Conservation (phyloP, 2,329 filamentous ascomycete genomes). For the Paecilomyces variotii region DNA sequence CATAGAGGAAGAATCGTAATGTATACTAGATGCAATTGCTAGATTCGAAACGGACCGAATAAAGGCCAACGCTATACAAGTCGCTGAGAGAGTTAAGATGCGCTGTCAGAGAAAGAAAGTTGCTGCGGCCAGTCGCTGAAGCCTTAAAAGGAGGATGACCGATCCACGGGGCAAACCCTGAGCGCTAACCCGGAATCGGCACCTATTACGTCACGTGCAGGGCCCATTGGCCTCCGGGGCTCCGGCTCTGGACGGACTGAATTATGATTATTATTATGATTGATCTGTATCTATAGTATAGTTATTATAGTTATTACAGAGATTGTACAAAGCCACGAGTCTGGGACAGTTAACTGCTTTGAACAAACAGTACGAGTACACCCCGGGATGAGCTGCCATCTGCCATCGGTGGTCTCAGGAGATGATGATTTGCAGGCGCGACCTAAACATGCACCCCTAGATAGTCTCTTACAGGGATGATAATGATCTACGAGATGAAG, state of each 20-base stretch:
- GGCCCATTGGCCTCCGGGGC: background rate
- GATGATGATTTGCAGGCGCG: background rate
- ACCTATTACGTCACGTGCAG: background rate
- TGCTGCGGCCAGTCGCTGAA: slow-evolving; percentile 1
- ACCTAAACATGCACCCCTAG: background rate
- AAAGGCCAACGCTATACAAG: background rate
- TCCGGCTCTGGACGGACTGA: slow-evolving; percentile 2
- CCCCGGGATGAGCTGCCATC: background rate
- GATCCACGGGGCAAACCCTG: background rate
- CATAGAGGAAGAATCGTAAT: slow-evolving; percentile 13
- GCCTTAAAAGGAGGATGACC: background rate
- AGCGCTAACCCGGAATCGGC: background rate
- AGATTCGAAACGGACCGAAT: background rate
- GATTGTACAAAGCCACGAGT: background rate
- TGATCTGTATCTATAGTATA: background rate
- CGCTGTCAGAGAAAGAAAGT: background rate
- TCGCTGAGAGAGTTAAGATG: slow-evolving; percentile 3
- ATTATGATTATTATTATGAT: background rate
- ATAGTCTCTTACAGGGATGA: slow-evolving; percentile 3
- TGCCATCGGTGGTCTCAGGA: background rate
- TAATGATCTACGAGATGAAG: slow-evolving; percentile 23
- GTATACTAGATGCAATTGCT: background rate
- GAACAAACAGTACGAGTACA: background rate
- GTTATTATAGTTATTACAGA: background rate
- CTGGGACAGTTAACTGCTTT: too few species aligned